phyloP scores from a whole-genome alignment of 495 filamentous ascomycete species.

The Aspergillus campestris region DNA sequence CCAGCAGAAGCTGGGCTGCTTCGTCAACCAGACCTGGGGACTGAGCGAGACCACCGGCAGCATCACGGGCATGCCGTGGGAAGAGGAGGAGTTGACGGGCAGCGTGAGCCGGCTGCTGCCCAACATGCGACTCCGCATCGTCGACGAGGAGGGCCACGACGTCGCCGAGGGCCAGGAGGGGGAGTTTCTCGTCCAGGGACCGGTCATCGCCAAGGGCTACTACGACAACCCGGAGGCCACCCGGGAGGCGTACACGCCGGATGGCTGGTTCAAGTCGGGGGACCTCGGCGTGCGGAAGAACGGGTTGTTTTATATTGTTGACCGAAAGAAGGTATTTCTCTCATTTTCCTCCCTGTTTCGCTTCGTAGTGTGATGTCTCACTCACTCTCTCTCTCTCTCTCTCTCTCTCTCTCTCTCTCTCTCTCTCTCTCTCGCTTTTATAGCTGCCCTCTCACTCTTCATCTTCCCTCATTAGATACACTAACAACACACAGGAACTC shows the following conservation, averaged over 20 bases:
- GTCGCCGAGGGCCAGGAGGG: conserved; percentile 43
- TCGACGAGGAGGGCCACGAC: conserved; percentile 44
- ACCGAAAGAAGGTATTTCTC: conserved; percentile 41
- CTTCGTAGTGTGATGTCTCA: no score
- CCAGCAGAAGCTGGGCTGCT: conserved; percentile 15
- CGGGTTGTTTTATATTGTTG: conserved; percentile 46
- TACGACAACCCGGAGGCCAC: conserved; percentile 44
- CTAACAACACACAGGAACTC: conserved; percentile 44
- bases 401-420: no score
- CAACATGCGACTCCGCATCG: conserved; percentile 42
- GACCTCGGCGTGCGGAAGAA: conserved; percentile 46
- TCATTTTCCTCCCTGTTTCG: no score
- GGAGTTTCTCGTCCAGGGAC: conserved; percentile 61
- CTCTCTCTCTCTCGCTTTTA: no score
- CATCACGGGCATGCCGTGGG: conserved; percentile 36
- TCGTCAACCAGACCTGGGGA: conserved; percentile 66
- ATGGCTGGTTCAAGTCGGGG: conserved; percentile 53
- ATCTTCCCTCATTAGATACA: no score
- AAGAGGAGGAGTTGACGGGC: conserved; percentile 46
- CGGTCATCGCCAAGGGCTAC: conserved; percentile 41
- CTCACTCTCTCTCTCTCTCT: no score
- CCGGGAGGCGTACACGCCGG: conserved; percentile 38
- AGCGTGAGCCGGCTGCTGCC: conserved; percentile 45
- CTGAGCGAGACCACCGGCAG: conserved; percentile 56
- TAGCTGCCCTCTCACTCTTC: no score